phyloP scores from a whole-genome alignment of 306 rosid species.

The Begonia masoniana region DNA sequence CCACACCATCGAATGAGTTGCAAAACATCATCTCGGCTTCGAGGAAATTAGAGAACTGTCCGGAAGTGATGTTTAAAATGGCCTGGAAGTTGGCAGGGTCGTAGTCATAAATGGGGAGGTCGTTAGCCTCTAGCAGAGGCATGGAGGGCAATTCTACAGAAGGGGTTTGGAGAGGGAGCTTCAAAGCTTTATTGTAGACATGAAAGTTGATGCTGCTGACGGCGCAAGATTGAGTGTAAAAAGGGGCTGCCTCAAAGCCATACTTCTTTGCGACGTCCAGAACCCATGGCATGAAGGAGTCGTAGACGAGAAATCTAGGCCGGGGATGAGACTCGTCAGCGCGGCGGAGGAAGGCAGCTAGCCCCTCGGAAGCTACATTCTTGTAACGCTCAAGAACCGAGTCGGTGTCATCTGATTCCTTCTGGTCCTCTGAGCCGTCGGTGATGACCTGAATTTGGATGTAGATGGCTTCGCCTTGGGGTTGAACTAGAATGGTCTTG shows the following conservation, averaged over 20 bases:
- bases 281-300: slow-evolving; percentile 19
- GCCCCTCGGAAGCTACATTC: neutral
- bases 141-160: slow-evolving; percentile 1
- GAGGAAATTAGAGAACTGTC: slow-evolving; percentile 10
- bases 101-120: slow-evolving; percentile 5
- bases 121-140: slow-evolving; percentile 4
- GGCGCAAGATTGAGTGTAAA: slow-evolving; percentile 15
- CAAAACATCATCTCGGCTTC: slow-evolving; percentile 7
- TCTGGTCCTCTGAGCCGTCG: slow-evolving; percentile 6
- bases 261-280: slow-evolving; percentile 10
- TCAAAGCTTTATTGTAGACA: slow-evolving; percentile 1
- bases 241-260: slow-evolving; percentile 14
- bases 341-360: no score
- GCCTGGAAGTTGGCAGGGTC: neutral
- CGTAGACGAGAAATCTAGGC: slow-evolving; percentile 7
- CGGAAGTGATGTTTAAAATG: neutral
- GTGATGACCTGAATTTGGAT: slow-evolving; percentile 8
- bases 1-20: slow-evolving; percentile 8
- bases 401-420: neutral
- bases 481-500: neutral
- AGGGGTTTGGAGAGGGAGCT: slow-evolving; percentile 1
- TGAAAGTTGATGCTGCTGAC: slow-evolving; percentile 8
- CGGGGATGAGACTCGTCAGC: neutral
- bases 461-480: neutral
- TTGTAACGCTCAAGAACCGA: neutral